phyloP scores from a whole-genome alignment of 805 yeast genomes.

The Kodamaea fukazawae region DNA sequence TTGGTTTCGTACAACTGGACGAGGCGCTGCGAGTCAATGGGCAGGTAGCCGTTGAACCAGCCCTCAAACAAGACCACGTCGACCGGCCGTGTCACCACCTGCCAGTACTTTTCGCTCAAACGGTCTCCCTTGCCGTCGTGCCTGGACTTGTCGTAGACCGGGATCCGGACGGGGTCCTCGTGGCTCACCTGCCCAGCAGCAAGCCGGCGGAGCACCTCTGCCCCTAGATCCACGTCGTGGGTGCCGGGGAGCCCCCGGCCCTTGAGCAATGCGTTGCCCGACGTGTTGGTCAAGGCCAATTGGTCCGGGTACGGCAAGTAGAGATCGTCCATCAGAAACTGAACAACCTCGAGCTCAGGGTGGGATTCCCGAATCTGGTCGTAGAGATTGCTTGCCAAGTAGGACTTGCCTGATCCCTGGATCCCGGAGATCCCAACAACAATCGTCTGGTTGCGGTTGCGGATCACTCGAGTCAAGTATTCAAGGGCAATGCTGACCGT shows the following conservation, averaged over 20 bases:
- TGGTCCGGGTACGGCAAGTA: constrained; percentile 71
- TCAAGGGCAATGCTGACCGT: constrained; percentile 16
- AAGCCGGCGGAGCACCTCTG: constrained; percentile 31
- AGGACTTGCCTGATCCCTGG: constrained; percentile 76
- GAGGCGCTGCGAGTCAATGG: constrained; percentile 24
- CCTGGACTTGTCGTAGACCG: constrained; percentile 76
- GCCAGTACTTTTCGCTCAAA: constrained; percentile 39
- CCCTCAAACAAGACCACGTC: constrained; percentile 85
- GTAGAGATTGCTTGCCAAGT: constrained; percentile 37
- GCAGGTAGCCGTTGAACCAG: constrained; percentile 82
- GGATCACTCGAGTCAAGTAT: constrained; percentile 23
- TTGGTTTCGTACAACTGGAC: constrained; percentile 18
- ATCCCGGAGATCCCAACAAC: constrained; percentile 65
- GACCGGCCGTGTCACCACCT: constrained; percentile 29
- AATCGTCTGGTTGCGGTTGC: constrained; percentile 27
- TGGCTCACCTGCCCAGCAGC: constrained; percentile 15
- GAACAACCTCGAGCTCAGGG: constrained; percentile 40
- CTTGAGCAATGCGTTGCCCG: constrained; percentile 52
- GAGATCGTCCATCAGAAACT: constrained; percentile 81
- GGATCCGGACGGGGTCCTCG: constrained; percentile 39
- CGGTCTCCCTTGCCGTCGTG: constrained; percentile 81
- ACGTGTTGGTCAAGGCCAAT: constrained; percentile 33
- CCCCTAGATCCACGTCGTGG: constrained; percentile 63
- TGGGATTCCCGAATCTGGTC: constrained; percentile 29
- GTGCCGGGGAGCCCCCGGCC: constrained; percentile 96